Percentiles rank a stretch among this genome's conserved stretches.
Conservation (phyloP, 306 rosid genomes). For the Crataegus laevigata region DNA sequence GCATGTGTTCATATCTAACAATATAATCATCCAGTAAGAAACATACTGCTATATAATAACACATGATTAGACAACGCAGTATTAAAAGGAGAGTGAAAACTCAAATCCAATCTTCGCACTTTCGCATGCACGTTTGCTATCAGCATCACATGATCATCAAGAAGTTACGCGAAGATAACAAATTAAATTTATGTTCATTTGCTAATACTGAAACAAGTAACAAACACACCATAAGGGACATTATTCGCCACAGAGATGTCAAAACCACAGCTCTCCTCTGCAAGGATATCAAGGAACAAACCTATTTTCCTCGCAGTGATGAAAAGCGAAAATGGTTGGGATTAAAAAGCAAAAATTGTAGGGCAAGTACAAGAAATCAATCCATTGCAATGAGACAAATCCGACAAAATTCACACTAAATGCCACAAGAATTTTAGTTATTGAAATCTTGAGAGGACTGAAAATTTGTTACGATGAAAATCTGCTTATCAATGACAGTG, state of each 20-base stretch:
- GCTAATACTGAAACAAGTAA: neutral
- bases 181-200: neutral
- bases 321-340: neutral
- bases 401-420: neutral
- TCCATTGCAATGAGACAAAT: neutral
- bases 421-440: neutral
- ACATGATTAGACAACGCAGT: too few species aligned
- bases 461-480: neutral
- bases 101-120: neutral
- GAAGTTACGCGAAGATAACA: neutral
- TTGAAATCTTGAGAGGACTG: neutral
- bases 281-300: neutral
- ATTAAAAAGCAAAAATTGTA: neutral
- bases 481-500: neutral
- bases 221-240: neutral
- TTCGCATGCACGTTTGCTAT: too few species aligned
- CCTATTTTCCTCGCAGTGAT: neutral
- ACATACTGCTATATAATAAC: too few species aligned
- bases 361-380: neutral
- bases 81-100: neutral
- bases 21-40: too few species aligned
- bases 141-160: neutral
- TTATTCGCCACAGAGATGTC: neutral
- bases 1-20: too few species aligned
- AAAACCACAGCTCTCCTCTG: neutral